Conservation (phyloP, 2,329 filamentous ascomycete genomes). For the Neonectria sp. region DNA sequence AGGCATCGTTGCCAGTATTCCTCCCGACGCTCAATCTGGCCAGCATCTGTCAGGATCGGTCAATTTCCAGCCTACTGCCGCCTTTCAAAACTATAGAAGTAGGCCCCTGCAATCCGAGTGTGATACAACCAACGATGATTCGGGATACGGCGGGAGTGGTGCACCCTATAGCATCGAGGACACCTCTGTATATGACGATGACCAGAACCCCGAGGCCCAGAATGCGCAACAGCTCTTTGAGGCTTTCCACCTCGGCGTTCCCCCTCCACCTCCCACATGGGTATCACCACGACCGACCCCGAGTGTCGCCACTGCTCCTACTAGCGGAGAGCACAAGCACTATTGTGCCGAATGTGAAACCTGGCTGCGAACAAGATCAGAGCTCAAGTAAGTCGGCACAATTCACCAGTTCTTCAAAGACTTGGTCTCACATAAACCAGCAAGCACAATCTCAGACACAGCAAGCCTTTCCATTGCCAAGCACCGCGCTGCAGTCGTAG, state of each 20-base stretch:
- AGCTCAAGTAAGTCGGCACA: slow-evolving; percentile 63
- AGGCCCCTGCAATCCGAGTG: slow-evolving; percentile 56
- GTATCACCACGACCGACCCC: slow-evolving; percentile 27
- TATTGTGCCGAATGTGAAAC: slow-evolving; percentile 59
- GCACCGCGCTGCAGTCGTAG: slow-evolving; percentile 69
- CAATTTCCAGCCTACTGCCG: slow-evolving; percentile 26
- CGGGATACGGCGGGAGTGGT: slow-evolving; percentile 62
- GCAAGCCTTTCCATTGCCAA: slow-evolving; percentile 76
- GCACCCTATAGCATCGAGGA: slow-evolving; percentile 60
- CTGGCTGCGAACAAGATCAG: slow-evolving; percentile 66
- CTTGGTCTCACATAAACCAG: slow-evolving; percentile 60
- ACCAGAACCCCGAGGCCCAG: slow-evolving; percentile 57
- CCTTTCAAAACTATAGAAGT: slow-evolving; percentile 46
- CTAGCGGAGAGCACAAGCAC: slow-evolving; percentile 38
- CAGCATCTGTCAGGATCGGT: slow-evolving; percentile 34
- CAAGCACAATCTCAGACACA: slow-evolving; percentile 82
- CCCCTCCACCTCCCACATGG: slow-evolving; percentile 23
- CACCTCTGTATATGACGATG: slow-evolving; percentile 62
- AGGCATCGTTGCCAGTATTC: slow-evolving; percentile 45
- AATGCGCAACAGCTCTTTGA: slow-evolving; percentile 54
- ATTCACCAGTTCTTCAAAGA: not conserved
- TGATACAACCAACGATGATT: slow-evolving; percentile 59
- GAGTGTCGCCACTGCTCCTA: slow-evolving; percentile 36
- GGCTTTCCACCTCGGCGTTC: slow-evolving; percentile 44
- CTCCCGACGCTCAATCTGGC: slow-evolving; percentile 46